Evolutionary conservation across 2,329 filamentous ascomycete species (phyloP).

Genomic region (Thyridium curvatum): DNA sequence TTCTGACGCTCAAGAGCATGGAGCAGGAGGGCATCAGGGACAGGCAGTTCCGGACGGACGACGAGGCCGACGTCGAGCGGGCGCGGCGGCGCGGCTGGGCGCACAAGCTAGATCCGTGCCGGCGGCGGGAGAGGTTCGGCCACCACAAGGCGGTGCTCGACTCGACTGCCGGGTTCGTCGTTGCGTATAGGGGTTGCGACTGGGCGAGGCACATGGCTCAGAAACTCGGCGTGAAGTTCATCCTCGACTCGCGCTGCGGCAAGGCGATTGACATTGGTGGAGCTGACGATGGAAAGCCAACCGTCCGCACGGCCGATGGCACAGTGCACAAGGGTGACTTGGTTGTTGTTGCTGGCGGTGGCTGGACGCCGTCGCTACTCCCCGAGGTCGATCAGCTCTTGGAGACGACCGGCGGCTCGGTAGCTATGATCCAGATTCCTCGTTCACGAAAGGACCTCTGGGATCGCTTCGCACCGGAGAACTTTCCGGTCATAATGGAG

Average conservation of each 20-base stretch:
- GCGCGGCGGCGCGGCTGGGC: conserved; percentile 1
- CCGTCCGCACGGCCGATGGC: conserved; percentile 2
- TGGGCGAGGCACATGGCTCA: conserved; percentile 2
- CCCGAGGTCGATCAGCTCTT: conserved; percentile 1
- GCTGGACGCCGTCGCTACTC: conserved; percentile 1
- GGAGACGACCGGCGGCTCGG: conserved; percentile 1
- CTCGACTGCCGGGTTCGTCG: conserved; percentile 1
- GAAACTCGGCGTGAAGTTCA: conserved; percentile 1
- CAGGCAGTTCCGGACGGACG: conserved; percentile 1
- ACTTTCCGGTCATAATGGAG: conserved; percentile 4
- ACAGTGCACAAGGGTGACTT: neutral
- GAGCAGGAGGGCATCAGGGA: conserved; percentile 3
- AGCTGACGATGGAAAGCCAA: neutral
- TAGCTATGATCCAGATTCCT: conserved; percentile 1
- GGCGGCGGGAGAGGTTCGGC: neutral
- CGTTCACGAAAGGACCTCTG: conserved; percentile 5
- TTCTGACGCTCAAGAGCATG: conserved; percentile 1
- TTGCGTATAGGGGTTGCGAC: conserved; percentile 1
- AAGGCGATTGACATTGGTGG: neutral
- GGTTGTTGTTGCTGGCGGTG: conserved; percentile 1
- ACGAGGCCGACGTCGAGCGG: neutral
- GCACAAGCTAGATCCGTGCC: conserved; percentile 2
- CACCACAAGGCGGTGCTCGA: conserved; percentile 2
- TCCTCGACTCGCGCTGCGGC: neutral
- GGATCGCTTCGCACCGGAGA: conserved; percentile 1